Evolutionary conservation across 768 basidiomycete species (phyloP).

Genomic region (Pulveroboletus frians): DNA sequence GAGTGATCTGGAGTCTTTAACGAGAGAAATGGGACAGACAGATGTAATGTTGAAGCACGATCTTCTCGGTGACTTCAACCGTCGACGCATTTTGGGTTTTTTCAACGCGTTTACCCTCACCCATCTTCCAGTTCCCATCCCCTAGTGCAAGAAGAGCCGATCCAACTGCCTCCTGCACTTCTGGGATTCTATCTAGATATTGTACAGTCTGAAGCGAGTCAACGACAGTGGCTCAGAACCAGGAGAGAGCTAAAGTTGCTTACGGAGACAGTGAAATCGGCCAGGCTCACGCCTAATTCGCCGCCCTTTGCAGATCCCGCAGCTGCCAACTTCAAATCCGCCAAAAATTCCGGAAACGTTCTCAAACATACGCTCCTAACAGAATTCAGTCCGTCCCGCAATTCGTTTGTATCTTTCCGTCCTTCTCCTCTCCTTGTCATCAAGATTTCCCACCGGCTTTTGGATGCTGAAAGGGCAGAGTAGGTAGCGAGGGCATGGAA

Average conservation of each 20-base stretch:
- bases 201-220: constrained; percentile 50
- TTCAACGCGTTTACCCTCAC: constrained; percentile 67
- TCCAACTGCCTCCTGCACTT: constrained; percentile 62
- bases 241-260: constrained; percentile 17
- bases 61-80: constrained; percentile 50
- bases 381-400: constrained; percentile 63
- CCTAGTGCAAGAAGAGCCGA: constrained; percentile 66
- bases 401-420: constrained; percentile 53
- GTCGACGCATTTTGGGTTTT: constrained; percentile 36
- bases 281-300: constrained; percentile 59
- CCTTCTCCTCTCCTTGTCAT: constrained; percentile 47
- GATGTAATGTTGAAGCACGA: constrained; percentile 69
- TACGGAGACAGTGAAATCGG: constrained; percentile 55
- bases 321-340: constrained; percentile 66
- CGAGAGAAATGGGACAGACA: constrained; percentile 40
- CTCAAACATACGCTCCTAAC: constrained; percentile 67
- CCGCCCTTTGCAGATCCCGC: constrained; percentile 43
- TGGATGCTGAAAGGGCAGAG: constrained; percentile 49
- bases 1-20: background rate
- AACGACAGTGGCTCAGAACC: background rate
- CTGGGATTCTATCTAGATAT: constrained; percentile 66
- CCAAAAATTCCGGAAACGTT: constrained; percentile 81
- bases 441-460: constrained; percentile 64
- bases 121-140: constrained; percentile 92
- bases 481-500: constrained; percentile 77